Base-by-base conservation (phyloP, 169 alveolate species). In the Eimeria nieschulzi region DNA sequence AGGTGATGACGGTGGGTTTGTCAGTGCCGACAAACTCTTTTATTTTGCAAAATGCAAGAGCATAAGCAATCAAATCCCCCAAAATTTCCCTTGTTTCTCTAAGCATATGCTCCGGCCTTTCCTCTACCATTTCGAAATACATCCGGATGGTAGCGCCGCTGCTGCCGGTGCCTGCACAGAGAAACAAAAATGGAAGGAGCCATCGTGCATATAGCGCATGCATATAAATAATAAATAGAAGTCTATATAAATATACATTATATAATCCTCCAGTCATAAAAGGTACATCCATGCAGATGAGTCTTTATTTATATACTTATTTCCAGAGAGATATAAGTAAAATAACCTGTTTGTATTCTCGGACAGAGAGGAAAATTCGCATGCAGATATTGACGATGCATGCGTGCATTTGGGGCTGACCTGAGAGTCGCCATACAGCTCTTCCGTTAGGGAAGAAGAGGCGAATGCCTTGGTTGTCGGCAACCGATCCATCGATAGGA, bases 61-160 rank as follows among this genome's bases (percentile, higher is more conserved):
- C 93, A n/a, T 64, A 63, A 15, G 85, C 70, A 55, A 68, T 68
- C 19, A 87, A 26, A 21, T 73, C 87, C 21, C n/a, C 25, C 53
- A 87, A 64, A 2, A 68, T 56, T 8, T 51, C 82, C 23, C 53
- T 46, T 7, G 76, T 55, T 9, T 87, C 68, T 78, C 63, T 46
- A 56, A 76, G 13, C 10, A 78, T 63, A 19, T 75, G 23, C 21
- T 79, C 72, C 19, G 84, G 53, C 9, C 66, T 55, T 0, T 71
- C 56, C 72, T 88, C 93, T 86, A 95, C 97, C 92, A 95, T 94
- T 94, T 98, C 99, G 87, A 97, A 96, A 93, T 98, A 98, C 79
- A 98, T 87, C 88, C 99, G 96, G 61, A 98, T 96, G 63, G 99
- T 98, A 1, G 99, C 99, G 33, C 99, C 99, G 96, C 96, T 92